These are phyloP conservation scores for Picochlorum costavermella DNA, from an alignment of 139 green algal genomes.

Conservation along the genomic window DNA sequence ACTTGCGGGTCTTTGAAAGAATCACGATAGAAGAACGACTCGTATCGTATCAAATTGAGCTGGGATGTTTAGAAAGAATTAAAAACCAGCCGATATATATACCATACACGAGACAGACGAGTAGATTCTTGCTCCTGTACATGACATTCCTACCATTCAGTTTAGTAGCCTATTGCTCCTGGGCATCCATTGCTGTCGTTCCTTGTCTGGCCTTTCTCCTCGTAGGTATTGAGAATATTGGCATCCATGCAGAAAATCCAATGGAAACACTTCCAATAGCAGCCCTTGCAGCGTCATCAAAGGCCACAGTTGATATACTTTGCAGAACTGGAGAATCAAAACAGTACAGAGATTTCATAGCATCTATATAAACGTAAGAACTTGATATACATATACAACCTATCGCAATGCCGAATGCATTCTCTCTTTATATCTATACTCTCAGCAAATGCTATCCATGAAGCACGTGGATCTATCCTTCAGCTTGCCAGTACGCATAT, in stretches of 20 bases:
- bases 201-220: conserved; percentile 15
- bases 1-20: conserved; percentile 18
- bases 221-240: conserved; percentile 27
- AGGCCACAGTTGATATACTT: conserved; percentile 9
- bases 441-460: too few relatives aligned
- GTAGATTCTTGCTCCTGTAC: conserved; percentile 66
- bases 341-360: too few relatives aligned
- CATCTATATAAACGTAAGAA: background rate
- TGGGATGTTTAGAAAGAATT: conserved; percentile 22
- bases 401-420: too few relatives aligned
- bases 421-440: too few relatives aligned
- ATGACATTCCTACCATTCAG: conserved; percentile 54
- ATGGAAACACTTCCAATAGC: conserved; percentile 26
- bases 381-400: too few relatives aligned
- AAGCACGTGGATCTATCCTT: background rate
- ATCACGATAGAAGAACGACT: conserved; percentile 13
- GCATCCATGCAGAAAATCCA: conserved; percentile 21
- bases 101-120: conserved; percentile 43
- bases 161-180: conserved; percentile 4
- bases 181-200: conserved; percentile 9
- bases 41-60: conserved; percentile 3
- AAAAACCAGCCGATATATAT: conserved; percentile 10
- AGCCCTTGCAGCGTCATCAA: conserved; percentile 45
- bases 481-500: conserved; percentile 7
- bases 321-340: background rate